Percentiles rank a stretch among this genome's conserved stretches.
Conservation (phyloP, 768 basidiomycete species). For the Agrocybe pediades region DNA sequence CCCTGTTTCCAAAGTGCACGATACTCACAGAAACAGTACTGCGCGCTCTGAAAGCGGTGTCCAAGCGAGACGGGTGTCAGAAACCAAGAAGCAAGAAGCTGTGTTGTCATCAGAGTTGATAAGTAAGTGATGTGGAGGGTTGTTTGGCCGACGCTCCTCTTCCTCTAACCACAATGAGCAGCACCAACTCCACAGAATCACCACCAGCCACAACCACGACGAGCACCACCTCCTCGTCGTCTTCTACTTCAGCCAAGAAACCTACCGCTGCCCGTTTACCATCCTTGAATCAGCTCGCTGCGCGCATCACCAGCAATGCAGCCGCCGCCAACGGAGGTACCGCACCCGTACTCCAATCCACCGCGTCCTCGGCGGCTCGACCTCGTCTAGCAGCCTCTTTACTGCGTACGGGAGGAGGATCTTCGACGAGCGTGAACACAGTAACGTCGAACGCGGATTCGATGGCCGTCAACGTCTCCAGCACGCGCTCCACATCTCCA, state of each 20-base stretch:
- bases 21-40: too few relatives aligned
- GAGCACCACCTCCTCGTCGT: conserved; percentile 9
- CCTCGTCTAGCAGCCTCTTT: conserved; percentile 77
- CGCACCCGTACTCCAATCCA: conserved; percentile 22
- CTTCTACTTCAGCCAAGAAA: conserved; percentile 20
- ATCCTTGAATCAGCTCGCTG: conserved; percentile 81
- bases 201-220: conserved; percentile 5
- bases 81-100: neutral
- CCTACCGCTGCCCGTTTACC: conserved; percentile 49
- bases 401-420: conserved; percentile 63
- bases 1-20: too few relatives aligned
- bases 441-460: conserved; percentile 63
- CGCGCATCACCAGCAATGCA: conserved; percentile 61
- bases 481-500: conserved; percentile 71
- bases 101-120: conserved; percentile 1
- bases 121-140: neutral
- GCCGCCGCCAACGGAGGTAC: conserved; percentile 26
- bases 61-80: neutral
- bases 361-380: conserved; percentile 41
- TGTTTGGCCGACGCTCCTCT: conserved; percentile 16
- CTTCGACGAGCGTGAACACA: conserved; percentile 54
- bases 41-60: too few relatives aligned
- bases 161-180: conserved; percentile 22
- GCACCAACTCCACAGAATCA: conserved; percentile 16
- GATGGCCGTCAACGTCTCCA: conserved; percentile 63